phyloP scores from a whole-genome alignment of 176 grass and related monocot species.

The Leersia perrieri region DNA sequence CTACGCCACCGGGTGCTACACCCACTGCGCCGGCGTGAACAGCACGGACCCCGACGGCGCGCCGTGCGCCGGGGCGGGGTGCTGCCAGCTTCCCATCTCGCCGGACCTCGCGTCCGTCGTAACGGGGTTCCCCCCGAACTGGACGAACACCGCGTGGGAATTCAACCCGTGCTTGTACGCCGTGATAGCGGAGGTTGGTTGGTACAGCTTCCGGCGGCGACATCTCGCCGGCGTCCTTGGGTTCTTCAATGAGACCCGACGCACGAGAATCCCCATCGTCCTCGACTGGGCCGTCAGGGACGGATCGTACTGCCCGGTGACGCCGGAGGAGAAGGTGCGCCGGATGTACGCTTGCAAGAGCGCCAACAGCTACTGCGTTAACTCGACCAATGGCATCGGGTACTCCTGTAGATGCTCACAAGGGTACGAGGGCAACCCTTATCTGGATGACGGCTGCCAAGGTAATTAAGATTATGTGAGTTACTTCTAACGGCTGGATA shows the following conservation, averaged over 20 bases:
- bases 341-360: conserved; percentile 25
- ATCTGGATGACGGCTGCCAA: background rate
- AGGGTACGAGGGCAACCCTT: conserved; percentile 19
- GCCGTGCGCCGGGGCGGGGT: background rate
- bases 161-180: conserved; percentile 25
- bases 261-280: background rate
- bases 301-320: background rate
- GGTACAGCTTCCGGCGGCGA: background rate
- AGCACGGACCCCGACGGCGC: background rate
- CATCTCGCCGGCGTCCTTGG: background rate
- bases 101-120: background rate
- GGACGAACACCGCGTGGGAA: background rate
- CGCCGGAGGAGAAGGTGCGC: background rate
- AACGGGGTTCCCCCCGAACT: background rate
- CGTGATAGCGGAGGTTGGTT: background rate
- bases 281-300: background rate
- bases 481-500: too few species aligned
- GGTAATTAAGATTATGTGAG: too few species aligned
- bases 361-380: background rate
- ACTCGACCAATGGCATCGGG: background rate
- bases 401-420: conserved; percentile 1
- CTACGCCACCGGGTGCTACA: background rate
- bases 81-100: background rate
- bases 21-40: background rate
- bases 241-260: background rate